Percentiles rank a stretch among this genome's conserved stretches.
Evolutionary conservation across 352 stramenopile species (phyloP).

Genomic region (Globisporangium canariense): DNA sequence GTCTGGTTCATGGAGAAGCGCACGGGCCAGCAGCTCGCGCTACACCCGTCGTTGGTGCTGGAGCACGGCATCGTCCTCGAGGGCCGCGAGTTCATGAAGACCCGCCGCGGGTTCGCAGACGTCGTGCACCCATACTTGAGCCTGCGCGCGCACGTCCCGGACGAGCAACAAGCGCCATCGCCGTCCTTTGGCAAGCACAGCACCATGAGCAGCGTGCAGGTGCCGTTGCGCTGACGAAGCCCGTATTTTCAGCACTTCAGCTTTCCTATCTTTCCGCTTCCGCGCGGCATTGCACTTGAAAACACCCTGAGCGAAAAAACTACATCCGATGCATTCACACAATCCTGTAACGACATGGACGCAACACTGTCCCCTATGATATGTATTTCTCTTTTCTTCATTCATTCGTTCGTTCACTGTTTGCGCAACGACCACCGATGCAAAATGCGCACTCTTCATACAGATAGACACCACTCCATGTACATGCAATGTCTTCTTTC

Average conservation of each 20-base stretch:
- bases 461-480: not conserved
- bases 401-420: not conserved
- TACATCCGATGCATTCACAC: not conserved
- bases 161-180: not conserved
- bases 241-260: not conserved
- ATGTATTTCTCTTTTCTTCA: conserved; percentile 1
- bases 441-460: not conserved
- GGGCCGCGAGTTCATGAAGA: conserved; percentile 26
- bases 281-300: not conserved
- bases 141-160: conserved; percentile 15
- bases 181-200: not conserved
- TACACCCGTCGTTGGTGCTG: conserved; percentile 19
- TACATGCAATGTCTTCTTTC: not conserved
- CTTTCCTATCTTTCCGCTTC: not conserved
- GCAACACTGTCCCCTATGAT: not conserved
- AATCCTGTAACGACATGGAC: not conserved
- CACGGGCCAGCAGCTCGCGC: conserved; percentile 19
- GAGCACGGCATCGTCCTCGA: conserved; percentile 26
- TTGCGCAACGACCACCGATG: not conserved
- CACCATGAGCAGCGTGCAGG: not conserved
- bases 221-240: conserved; percentile 9
- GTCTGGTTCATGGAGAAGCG: conserved; percentile 21
- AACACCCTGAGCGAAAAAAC: not conserved
- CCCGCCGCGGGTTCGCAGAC: conserved; percentile 40
- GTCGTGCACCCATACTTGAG: conserved; percentile 38